Evolutionary conservation across 2,329 filamentous ascomycete species (phyloP).

Genomic region (Sporothrix mexicana): DNA sequence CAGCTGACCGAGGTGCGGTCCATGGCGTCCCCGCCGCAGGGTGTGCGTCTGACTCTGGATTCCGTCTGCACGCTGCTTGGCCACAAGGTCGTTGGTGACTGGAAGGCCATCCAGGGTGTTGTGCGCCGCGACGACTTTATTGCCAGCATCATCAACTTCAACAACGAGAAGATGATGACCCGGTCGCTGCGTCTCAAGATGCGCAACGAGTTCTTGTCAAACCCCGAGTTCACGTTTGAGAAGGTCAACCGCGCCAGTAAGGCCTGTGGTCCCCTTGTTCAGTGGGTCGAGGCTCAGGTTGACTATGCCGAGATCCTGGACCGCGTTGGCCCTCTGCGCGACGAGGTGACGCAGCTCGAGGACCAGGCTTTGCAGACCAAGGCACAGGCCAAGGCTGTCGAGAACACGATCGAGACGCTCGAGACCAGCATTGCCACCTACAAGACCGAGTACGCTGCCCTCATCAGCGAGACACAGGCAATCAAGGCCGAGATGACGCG

Average conservation of each 20-base stretch:
- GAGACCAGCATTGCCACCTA: constrained; percentile 92
- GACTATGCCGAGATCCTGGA: constrained; percentile 98
- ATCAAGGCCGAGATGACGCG: constrained; percentile 97
- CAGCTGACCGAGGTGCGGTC: constrained; percentile 97
- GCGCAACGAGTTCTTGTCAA: constrained; percentile 88
- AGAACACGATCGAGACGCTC: constrained; percentile 81
- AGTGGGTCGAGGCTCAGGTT: constrained; percentile 97
- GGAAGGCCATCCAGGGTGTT: constrained; percentile 89
- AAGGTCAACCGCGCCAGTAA: constrained; percentile 95
- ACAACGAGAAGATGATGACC: constrained; percentile 96
- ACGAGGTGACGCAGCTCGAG: constrained; percentile 86
- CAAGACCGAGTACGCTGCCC: constrained; percentile 92
- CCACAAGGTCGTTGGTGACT: constrained; percentile 82
- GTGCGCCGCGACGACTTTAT: constrained; percentile 96
- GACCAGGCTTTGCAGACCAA: constrained; percentile 90
- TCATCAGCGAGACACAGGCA: constrained; percentile 95
- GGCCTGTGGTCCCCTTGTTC: constrained; percentile 93
- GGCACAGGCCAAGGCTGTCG: constrained; percentile 88
- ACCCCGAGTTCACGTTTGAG: constrained; percentile 95
- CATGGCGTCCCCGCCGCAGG: constrained; percentile 89
- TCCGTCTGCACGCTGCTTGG: constrained; percentile 96
- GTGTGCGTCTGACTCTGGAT: constrained; percentile 90
- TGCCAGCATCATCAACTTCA: constrained; percentile 94
- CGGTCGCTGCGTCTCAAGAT: constrained; percentile 80
- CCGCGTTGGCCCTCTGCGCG: constrained; percentile 86